Base-by-base conservation (phyloP, 805 yeast genomes). In the Myxozyma neotropica region DNA sequence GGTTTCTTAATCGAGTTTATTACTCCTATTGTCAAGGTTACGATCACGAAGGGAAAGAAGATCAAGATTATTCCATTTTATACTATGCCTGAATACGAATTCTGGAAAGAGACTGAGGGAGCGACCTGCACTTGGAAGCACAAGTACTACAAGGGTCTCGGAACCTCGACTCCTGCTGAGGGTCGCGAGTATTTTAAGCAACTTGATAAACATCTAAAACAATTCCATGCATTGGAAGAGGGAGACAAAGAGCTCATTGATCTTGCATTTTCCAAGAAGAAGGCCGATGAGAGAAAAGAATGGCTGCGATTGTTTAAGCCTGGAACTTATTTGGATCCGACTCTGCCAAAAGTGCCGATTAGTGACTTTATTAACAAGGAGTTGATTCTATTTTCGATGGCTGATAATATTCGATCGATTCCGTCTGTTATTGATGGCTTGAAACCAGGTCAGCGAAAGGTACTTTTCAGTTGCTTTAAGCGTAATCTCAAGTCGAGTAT, bases 91-190 rank as follows among this genome's bases (percentile, higher is more conserved):
- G 97, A 94, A 71, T 94, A 89, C 71, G 97, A 93, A 71, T 72
- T 80, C 4, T 94, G 99, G 99, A 83, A 96, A 75, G 93, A 86
- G 53, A 81, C 82, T 3, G 96, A 88, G 68, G 94, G 97, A 39
- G 74, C 76, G 31, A 79, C 75, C 7, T 84, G 84, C 68, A 81
- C 91, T 10, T 94, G 97, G 94, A 83, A 87, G 48, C 95, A 89
- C 69, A 94, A 94, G 81, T 94, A 94, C 78, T 94, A 90, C 78
- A 94, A 94, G 80, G 99, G 99, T 83, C 82, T 94, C 80, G 99
- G 99, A 84, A 91, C 99, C 3, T 93, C 98, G 0, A 81, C 85
- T 0, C 83, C 84, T 27, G 81, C 77, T 36, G 99, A 94, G 74
- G 89, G 88, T 62, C 83, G 94, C 66, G 94, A 89, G 71, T 94